Conservation (phyloP, 371 early-diverging fungal species). For the Apophysomyces ossiformis region DNA sequence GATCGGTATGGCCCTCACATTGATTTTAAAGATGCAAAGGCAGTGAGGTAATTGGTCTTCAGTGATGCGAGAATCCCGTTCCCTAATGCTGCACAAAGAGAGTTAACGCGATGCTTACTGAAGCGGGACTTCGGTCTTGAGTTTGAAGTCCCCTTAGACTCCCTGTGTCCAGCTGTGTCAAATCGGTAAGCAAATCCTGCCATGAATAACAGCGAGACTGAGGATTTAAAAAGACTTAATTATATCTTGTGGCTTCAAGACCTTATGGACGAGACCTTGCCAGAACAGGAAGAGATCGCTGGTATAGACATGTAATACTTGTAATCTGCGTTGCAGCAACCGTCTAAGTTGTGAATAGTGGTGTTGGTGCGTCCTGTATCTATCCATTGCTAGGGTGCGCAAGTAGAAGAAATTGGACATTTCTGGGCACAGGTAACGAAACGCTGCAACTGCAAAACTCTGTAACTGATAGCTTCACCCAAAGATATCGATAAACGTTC, state of each 20-base stretch:
- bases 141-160: conserved; percentile 65
- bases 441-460: too few species aligned
- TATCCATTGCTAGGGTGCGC: conserved; percentile 72
- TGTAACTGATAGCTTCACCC: background rate
- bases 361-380: conserved; percentile 78
- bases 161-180: conserved; percentile 69
- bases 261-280: conserved; percentile 43
- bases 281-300: conserved; percentile 17
- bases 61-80: background rate
- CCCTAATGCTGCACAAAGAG: conserved; percentile 30
- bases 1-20: conserved; percentile 26
- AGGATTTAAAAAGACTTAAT: conserved; percentile 50
- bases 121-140: conserved; percentile 60
- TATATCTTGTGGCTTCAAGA: conserved; percentile 72
- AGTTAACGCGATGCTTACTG: conserved; percentile 59
- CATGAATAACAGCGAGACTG: conserved; percentile 5
- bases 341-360: conserved; percentile 39
- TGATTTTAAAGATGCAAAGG: conserved; percentile 47
- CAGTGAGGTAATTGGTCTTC: conserved; percentile 34
- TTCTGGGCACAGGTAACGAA: conserved; percentile 60
- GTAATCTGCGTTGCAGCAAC: background rate
- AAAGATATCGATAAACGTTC: conserved; percentile 60
- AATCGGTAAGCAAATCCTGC: conserved; percentile 32
- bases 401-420: conserved; percentile 49
- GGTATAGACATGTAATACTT: conserved; percentile 68